Evolutionary conservation across 768 basidiomycete genomes (phyloP).

Genomic region (Kwoniella shandongensis): DNA sequence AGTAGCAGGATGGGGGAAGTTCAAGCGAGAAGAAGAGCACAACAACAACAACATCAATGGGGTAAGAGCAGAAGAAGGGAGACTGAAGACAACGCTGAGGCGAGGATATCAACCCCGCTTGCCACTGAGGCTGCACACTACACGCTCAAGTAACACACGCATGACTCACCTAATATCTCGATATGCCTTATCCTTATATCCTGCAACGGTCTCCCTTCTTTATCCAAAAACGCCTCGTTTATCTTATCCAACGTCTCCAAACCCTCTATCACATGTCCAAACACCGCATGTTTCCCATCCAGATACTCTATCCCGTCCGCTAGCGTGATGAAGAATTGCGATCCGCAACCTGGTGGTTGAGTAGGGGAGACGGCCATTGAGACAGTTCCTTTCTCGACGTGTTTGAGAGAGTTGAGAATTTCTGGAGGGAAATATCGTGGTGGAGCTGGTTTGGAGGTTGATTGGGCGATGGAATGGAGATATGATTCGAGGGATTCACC

Average conservation of each 20-base stretch:
- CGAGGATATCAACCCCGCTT: too few relatives aligned
- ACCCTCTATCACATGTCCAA: conserved; percentile 94
- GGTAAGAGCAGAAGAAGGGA: too few relatives aligned
- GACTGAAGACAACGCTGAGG: too few relatives aligned
- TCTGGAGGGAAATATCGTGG: conserved; percentile 89
- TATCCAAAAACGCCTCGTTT: conserved; percentile 86
- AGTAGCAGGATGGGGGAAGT: background rate
- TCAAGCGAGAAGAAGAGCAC: too few relatives aligned
- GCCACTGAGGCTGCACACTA: too few relatives aligned
- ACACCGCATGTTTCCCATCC: conserved; percentile 89
- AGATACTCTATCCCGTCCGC: conserved; percentile 89
- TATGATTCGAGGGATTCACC: conserved; percentile 86
- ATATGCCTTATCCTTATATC: conserved; percentile 94
- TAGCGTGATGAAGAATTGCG: conserved; percentile 95
- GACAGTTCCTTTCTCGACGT: conserved; percentile 78
- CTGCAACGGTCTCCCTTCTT: conserved; percentile 85
- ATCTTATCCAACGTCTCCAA: conserved; percentile 86
- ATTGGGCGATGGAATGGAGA: conserved; percentile 52
- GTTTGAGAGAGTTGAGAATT: conserved; percentile 68
- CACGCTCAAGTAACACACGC: too few relatives aligned
- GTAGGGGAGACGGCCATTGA: conserved; percentile 95
- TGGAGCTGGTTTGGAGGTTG: conserved; percentile 46
- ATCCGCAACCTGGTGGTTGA: conserved; percentile 67
- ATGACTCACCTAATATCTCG: conserved; percentile 76
- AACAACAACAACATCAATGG: too few relatives aligned